phyloP scores from a whole-genome alignment of 306 rosid species.

The Macrotyloma uniflorum region DNA sequence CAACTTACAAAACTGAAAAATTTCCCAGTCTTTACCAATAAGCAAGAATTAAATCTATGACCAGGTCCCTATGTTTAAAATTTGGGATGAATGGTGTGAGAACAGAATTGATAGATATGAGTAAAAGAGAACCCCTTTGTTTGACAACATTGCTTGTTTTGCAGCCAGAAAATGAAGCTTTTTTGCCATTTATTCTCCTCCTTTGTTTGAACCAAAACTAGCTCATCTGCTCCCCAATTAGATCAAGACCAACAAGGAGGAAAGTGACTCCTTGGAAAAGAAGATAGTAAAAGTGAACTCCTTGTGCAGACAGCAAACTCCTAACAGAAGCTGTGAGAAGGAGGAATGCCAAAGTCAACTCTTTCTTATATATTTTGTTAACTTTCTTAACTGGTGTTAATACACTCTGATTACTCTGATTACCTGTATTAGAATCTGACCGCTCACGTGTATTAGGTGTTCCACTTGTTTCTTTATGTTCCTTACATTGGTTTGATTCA shows the following conservation, averaged over 20 bases:
- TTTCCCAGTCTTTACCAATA: slow-evolving; percentile 28
- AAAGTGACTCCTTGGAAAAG: slow-evolving; percentile 85
- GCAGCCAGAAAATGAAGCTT: slow-evolving; percentile 20
- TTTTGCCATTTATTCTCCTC: slow-evolving; percentile 19
- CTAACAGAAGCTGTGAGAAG: slow-evolving; percentile 73
- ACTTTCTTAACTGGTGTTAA: slow-evolving; percentile 50
- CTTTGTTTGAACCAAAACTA: slow-evolving; percentile 38
- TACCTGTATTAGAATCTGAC: too few species aligned
- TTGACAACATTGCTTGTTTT: slow-evolving; percentile 29
- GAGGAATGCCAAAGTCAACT: slow-evolving; percentile 74
- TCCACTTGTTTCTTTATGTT: slow-evolving; percentile 46
- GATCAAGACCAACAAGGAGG: slow-evolving; percentile 88
- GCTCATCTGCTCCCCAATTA: slow-evolving; percentile 82
- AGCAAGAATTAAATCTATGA: slow-evolving; percentile 45
- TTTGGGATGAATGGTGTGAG: slow-evolving; percentile 11
- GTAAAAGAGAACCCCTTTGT: slow-evolving; percentile 26
- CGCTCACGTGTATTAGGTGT: too few species aligned
- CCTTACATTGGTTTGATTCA: slow-evolving; percentile 52
- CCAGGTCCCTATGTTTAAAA: slow-evolving; percentile 37
- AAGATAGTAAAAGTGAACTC: slow-evolving; percentile 85
- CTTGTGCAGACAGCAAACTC: slow-evolving; percentile 80
- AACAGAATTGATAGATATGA: slow-evolving; percentile 19
- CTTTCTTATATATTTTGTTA: slow-evolving; percentile 73
- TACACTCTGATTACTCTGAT: too few species aligned
- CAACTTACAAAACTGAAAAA: slow-evolving; percentile 17